Base-by-base conservation (phyloP, 2,329 filamentous ascomycete species). In the Xylogone sp. region DNA sequence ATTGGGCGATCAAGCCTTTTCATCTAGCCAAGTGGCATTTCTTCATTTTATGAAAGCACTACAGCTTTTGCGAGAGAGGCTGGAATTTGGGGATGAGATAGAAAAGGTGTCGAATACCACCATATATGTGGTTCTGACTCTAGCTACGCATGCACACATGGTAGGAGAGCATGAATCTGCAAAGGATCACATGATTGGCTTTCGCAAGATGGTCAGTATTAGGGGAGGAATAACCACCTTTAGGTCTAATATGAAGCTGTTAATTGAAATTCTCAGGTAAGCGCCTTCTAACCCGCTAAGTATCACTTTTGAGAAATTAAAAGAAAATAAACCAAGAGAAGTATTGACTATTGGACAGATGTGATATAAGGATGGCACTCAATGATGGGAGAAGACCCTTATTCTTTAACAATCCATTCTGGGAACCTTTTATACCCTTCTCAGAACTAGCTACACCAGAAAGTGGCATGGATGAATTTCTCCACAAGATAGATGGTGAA, bases 231-330 rank as follows among this genome's bases (percentile, higher is more conserved):
- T 72, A 2, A 24, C 13, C 10, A 56, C 54, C 1, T 67, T 73
- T 10, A 56, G 46, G 5, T 39, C 60, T 7, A 69, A 67, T 21
- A 43, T 58, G 19, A 73, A 70, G 45, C 61, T 73, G 8, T 43
- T 68, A 2, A 56, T 69, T 10, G 69, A 74, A 45, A 58, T 70
- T 20, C 49, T 67, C 3, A 67, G 62, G 67, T 68, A 56, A 45
- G 53, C 16, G 3, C 20, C 13, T 31, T 31, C n/a, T n/a, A n/a
- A n/a, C n/a, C n/a, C n/a, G n/a, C n/a, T n/a, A n/a, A n/a, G n/a
- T n/a, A n/a, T n/a, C 20, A 43, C 3, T 21, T 21, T 45, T 44
- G n/a, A n/a, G n/a, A n/a, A n/a, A n/a, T 16, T 16, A 31, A n/a
- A 16, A 21, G 18, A 42, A 45, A 24, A 2, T n/a, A 3, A 58